Evolutionary conservation across 176 grass and related monocot species (phyloP), one percentile per base, ranked within the genome.

Genomic region (Lolium perenne): DNA sequence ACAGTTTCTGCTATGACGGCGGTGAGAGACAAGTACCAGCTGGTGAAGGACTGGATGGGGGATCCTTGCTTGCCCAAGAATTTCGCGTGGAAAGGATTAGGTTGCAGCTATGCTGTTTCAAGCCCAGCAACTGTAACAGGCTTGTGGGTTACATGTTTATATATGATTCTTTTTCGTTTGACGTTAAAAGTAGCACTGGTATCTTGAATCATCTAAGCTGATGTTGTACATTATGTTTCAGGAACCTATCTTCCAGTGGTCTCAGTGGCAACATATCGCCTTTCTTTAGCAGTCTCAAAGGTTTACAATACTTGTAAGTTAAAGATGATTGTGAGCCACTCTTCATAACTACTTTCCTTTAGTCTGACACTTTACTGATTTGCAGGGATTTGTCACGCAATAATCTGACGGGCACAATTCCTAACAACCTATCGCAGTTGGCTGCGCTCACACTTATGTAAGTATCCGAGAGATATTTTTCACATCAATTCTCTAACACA

Each of bases 331-430:
- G 6, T 32, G 4, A 64, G 22, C 4, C 61, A 64, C 25, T 23
- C 9, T 62, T 62, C 4, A 11, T 25, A 62, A 23, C 10, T 25
- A 2, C 2, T 35, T 35, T 35, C 32, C 32, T 35, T 35, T 35
- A 35, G 32, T 35, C 32, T 8, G 17, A 78, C 21, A 69, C 29
- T 10, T 68, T 0, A 69, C 32, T 35, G 64, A 45, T 71, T 38
- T n/a, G 6, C 74, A 96, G 91, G 75, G 82, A 96, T 77, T 81
- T 96, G 23, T 96, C 94, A 23, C 17, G 79, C 81, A 96, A 96
- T 32, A 91, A 91, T 45, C 88, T 96, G 84, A 86, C 58, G 15
- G 91, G 91, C 3, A 14, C 56, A 60, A 86, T 96, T 85, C 94
- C 94, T 58, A 85, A 93, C 14, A 9, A 18, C 49, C 79, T 96